Conservation (phyloP, 129 eudicot genomes). For the Flaveria robusta region DNA sequence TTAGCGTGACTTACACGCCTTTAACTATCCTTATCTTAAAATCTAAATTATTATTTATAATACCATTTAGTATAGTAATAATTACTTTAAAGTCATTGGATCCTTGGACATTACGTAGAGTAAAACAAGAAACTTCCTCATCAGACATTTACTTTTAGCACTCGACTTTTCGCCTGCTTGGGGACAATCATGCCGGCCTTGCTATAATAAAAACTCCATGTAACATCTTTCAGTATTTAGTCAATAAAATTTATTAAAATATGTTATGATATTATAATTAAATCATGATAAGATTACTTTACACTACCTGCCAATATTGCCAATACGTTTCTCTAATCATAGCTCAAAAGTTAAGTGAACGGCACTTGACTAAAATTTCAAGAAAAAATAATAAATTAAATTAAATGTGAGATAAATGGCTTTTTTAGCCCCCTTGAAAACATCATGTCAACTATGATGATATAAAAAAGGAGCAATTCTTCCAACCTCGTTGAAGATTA, state of each 20-base stretch:
- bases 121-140: conserved; percentile 9
- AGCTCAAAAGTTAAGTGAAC: background rate
- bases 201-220: background rate
- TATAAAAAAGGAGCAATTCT: no score
- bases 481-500: no score
- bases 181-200: conserved; percentile 11
- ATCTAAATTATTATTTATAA: background rate
- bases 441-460: no score
- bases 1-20: background rate
- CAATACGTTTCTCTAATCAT: background rate
- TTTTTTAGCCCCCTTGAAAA: no score
- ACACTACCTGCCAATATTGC: background rate
- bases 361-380: background rate
- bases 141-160: background rate
- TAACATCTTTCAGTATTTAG: background rate
- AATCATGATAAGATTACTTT: background rate
- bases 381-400: background rate
- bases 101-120: conserved; percentile 15
- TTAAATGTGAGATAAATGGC: background rate
- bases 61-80: background rate
- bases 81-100: background rate
- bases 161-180: conserved; percentile 2
- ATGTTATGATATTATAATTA: background rate
- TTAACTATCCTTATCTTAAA: background rate
- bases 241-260: background rate